Base-by-base conservation (phyloP, 306 rosid species). In the Hippophae rhamnoides region DNA sequence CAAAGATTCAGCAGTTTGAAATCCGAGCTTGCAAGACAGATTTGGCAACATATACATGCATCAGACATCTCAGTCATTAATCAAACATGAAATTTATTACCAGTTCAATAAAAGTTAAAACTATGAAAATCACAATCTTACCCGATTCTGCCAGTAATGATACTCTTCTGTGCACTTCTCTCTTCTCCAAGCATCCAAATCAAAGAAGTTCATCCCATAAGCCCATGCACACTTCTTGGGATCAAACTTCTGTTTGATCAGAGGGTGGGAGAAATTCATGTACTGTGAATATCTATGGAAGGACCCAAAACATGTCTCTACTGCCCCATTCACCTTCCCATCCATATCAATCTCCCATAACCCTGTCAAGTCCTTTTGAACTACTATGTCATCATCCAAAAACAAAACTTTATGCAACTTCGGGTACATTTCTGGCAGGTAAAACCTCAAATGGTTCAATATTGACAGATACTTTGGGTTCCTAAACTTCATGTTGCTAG, bases 161-260 rank as follows among this genome's bases (percentile, higher is more conserved):
- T 87, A 87, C 61, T 84, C 85, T 18, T 81, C 95, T 2, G 95
- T 87, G 79, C 92, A 84, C 60, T 84, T 80, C 64, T 82, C 89
- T 76, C 78, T 82, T 79, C 92, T 78, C 95, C 95, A 87, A 51
- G 92, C 95, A 76, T 87, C 93, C 68, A 87, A 62, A 82, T 87
- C 95, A 69, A 87, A 87, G 74, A 84, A 84, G 75, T 87, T 87
- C 95, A 87, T 87, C 58, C 93, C 95, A 74, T 87, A 84, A 54
- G 95, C 95, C 95, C 95, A 87, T 3, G 93, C 95, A 13, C 95
- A 87, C 6, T 92, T 78, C 62, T 87, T 87, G 10, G 95, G 95
- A 61, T 82, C 80, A 59, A 87, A 87, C 71, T 69, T 82, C 66
- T 82, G 85, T 76, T 82, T 84, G 46, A 87, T 87, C 77, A 84